phyloP scores from a whole-genome alignment of 225 moss, liverwort and hornwort species.

The Sphagnum tenellum region DNA sequence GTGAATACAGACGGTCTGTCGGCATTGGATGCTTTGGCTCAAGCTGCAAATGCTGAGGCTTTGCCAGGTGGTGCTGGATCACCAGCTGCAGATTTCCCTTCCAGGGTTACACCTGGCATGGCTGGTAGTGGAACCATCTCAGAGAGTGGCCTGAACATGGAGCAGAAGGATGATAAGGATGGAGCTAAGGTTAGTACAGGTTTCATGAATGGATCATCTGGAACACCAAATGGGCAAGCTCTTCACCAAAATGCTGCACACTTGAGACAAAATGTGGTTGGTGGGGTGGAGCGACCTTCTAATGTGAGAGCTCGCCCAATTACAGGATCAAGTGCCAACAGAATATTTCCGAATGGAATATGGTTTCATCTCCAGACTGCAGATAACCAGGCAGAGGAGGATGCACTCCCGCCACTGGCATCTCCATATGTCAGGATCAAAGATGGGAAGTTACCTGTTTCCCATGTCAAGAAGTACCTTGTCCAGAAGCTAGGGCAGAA shows the following conservation, averaged over 20 bases:
- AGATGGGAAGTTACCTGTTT: conserved; percentile 87
- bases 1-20: conserved; percentile 3
- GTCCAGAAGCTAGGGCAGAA: conserved; percentile 65
- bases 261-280: conserved; percentile 54
- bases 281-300: conserved; percentile 48
- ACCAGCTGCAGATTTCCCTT: conserved; percentile 15
- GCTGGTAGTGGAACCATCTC: neutral
- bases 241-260: conserved; percentile 9
- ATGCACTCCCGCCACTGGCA: conserved; percentile 64
- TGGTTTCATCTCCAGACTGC: conserved; percentile 96
- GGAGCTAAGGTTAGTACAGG: conserved; percentile 7
- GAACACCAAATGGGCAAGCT: conserved; percentile 21
- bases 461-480: conserved; percentile 79
- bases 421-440: conserved; percentile 81
- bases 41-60: conserved; percentile 46
- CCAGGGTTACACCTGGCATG: conserved; percentile 15
- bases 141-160: too few relatives aligned
- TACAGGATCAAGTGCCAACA: conserved; percentile 26
- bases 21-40: conserved; percentile 71
- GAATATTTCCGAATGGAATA: conserved; percentile 58
- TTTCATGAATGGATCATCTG: conserved; percentile 12
- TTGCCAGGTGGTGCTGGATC: conserved; percentile 17
- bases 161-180: conserved; percentile 18
- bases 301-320: conserved; percentile 29
- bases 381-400: conserved; percentile 49